phyloP scores from a whole-genome alignment of 768 basidiomycete species.

The Tylopilus sp. region DNA sequence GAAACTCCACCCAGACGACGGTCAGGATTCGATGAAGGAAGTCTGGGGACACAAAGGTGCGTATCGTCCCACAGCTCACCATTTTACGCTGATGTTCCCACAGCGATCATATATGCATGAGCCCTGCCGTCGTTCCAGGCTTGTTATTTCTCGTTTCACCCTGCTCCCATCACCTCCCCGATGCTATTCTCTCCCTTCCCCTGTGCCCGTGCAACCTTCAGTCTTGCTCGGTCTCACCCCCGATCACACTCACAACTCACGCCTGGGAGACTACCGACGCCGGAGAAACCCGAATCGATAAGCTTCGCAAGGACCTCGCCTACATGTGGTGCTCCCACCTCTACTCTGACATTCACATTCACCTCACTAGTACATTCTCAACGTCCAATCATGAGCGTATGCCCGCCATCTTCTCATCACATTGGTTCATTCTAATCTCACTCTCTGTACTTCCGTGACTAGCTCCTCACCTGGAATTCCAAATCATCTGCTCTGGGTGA shows the following conservation, averaged over 20 bases:
- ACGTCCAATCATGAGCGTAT: conserved; percentile 62
- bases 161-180: conserved; percentile 51
- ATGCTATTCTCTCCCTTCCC: conserved; percentile 46
- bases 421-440: conserved; percentile 92
- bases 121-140: conserved; percentile 90
- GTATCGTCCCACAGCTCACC: conserved; percentile 15
- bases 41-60: conserved; percentile 96
- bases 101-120: conserved; percentile 92
- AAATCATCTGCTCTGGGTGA: conserved; percentile 35
- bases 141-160: conserved; percentile 80
- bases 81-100: not conserved
- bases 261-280: conserved; percentile 46
- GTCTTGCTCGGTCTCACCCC: conserved; percentile 53
- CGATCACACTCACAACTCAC: conserved; percentile 38
- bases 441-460: conserved; percentile 80
- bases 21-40: conserved; percentile 49
- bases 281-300: conserved; percentile 65
- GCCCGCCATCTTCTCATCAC: conserved; percentile 85
- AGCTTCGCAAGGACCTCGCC: conserved; percentile 88
- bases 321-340: conserved; percentile 97
- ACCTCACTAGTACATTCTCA: conserved; percentile 67
- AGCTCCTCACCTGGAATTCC: conserved; percentile 67
- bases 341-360: conserved; percentile 87
- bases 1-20: conserved; percentile 60
- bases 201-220: conserved; percentile 55